A percentile compares a stretch with the other conserved stretches of the same genome.
Evolutionary conservation across 441 rosid species (phyloP).

Genomic region (Flueggea neowawraea): DNA sequence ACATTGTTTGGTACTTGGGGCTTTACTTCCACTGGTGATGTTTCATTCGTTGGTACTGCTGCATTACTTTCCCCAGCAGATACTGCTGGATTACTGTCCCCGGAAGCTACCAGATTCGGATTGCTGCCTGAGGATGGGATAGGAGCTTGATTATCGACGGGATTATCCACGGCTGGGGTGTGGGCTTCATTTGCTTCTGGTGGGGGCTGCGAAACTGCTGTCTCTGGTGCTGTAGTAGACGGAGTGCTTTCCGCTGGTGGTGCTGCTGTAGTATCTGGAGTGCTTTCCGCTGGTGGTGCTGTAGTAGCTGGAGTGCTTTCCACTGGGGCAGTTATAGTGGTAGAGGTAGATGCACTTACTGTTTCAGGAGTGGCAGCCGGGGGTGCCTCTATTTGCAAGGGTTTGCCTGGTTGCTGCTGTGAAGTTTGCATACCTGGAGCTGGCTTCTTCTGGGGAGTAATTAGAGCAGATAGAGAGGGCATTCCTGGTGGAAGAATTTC

Average conservation of each 20-base stretch:
- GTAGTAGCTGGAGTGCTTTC: slow-evolving; percentile 8
- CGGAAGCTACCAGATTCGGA: slow-evolving; percentile 22
- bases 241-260: slow-evolving; percentile 18
- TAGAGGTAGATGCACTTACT: slow-evolving; percentile 8
- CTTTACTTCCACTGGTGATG: too few relatives aligned
- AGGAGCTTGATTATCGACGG: slow-evolving; percentile 25
- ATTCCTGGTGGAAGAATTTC: slow-evolving; percentile 96
- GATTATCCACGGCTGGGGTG: slow-evolving; percentile 13
- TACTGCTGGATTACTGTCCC: slow-evolving; percentile 21
- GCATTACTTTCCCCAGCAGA: slow-evolving; percentile 13
- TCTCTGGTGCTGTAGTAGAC: slow-evolving; percentile 15
- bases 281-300: slow-evolving; percentile 21
- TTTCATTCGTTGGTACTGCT: slow-evolving; percentile 12
- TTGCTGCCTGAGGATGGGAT: slow-evolving; percentile 23
- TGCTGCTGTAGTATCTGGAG: slow-evolving; percentile 17
- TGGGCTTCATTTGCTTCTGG: slow-evolving; percentile 26
- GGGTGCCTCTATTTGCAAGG: slow-evolving; percentile 70
- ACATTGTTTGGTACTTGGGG: too few relatives aligned
- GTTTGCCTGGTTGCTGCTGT: slow-evolving; percentile 60
- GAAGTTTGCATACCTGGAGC: slow-evolving; percentile 33
- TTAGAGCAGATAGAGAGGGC: slow-evolving; percentile 83
- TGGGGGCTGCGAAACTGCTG: slow-evolving; percentile 19
- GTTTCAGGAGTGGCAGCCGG: slow-evolving; percentile 25
- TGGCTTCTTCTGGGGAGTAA: slow-evolving; percentile 74
- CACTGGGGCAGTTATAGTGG: background rate